These are phyloP conservation scores for Colletotrichum navitas DNA, from an alignment of 2,329 filamentous ascomycete genomes.

Conservation along the genomic window DNA sequence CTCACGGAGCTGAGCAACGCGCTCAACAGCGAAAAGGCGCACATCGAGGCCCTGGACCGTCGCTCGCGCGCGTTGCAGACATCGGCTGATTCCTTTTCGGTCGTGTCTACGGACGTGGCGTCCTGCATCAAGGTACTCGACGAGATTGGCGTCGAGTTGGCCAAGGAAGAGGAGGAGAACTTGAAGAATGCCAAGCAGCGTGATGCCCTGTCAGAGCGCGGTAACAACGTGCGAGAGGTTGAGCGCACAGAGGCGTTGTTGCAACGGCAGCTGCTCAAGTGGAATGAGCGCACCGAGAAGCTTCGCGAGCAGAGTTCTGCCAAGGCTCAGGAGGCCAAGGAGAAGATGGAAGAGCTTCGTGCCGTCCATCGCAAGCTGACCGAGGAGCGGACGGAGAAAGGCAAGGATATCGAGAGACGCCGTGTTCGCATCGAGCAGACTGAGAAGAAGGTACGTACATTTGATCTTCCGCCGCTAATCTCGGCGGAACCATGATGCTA, in stretches of 20 bases:
- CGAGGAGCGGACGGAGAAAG: constrained; percentile 88
- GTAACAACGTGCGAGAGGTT: constrained; percentile 91
- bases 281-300: constrained; percentile 88
- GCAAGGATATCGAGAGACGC: constrained; percentile 90
- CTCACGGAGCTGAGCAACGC: constrained; percentile 86
- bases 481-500: constrained; percentile 36
- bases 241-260: constrained; percentile 89
- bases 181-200: constrained; percentile 83
- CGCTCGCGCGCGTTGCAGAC: constrained; percentile 92
- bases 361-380: constrained; percentile 83
- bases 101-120: constrained; percentile 87
- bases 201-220: constrained; percentile 88
- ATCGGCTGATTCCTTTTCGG: constrained; percentile 87
- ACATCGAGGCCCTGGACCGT: constrained; percentile 89
- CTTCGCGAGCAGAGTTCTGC: constrained; percentile 83
- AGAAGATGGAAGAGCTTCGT: constrained; percentile 90
- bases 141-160: constrained; percentile 85
- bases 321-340: constrained; percentile 84
- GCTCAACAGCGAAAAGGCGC: constrained; percentile 80
- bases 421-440: constrained; percentile 97
- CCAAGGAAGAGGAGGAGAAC: constrained; percentile 92
- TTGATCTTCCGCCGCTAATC: not conserved
- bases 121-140: constrained; percentile 90
- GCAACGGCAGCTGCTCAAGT: constrained; percentile 85
- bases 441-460: constrained; percentile 93